Evolutionary conservation across 2,329 filamentous ascomycete genomes (phyloP).

Genomic region (Byssochlamys sp.): DNA sequence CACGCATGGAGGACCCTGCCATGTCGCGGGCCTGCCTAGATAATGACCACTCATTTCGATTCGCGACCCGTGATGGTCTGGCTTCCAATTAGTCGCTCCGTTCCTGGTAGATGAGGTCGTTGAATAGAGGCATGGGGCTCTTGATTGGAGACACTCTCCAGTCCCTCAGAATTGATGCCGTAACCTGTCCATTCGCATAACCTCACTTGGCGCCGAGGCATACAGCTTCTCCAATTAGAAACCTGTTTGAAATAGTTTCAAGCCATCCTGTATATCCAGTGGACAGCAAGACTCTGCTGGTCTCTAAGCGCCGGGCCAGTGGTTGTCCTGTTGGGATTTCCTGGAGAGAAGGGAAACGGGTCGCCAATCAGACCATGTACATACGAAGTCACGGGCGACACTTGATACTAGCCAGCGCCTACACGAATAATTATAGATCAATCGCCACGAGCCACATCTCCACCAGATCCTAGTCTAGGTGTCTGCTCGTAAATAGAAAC

Average conservation of each 20-base stretch:
- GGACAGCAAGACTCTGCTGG: not conserved
- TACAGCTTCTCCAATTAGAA: not conserved
- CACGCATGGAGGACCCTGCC: not conserved
- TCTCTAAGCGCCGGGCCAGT: not conserved
- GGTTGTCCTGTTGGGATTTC: not conserved
- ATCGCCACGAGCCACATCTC: not conserved
- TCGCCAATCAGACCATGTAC: not conserved
- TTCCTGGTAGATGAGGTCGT: not conserved
- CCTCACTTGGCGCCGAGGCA: not conserved
- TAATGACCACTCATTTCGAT: not conserved
- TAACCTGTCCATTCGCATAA: not conserved
- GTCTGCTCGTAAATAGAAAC: not conserved
- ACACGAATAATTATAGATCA: not conserved
- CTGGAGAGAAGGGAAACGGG: no score
- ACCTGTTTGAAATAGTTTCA: not conserved
- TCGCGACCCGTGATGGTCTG: not conserved
- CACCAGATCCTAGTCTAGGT: not conserved
- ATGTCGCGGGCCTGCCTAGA: not conserved
- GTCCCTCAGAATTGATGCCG: not conserved
- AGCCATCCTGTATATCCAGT: not conserved
- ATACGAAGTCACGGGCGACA: not conserved
- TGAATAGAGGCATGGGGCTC: not conserved
- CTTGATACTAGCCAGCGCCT: not conserved
- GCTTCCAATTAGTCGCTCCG: not conserved
- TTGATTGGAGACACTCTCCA: conserved; percentile 6